A percentile compares a stretch with the other conserved stretches of the same genome.
phyloP scores from a whole-genome alignment of 306 rosid species.

The Astragalus glycyphyllos region DNA sequence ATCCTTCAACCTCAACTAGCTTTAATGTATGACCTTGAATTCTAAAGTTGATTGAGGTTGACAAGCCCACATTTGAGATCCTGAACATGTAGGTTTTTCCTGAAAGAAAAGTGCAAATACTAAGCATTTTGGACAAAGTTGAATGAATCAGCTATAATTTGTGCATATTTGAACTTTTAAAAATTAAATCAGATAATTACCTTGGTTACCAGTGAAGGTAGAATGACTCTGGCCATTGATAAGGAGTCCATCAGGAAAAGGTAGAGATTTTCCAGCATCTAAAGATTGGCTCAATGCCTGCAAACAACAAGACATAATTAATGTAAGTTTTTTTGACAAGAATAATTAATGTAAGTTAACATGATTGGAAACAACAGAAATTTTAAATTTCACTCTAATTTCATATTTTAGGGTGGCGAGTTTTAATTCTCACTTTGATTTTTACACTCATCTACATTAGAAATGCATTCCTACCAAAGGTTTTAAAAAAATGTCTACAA shows the following conservation, averaged over 20 bases:
- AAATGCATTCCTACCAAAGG: not conserved
- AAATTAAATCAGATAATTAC: slow-evolving; percentile 44
- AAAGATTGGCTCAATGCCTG: slow-evolving; percentile 72
- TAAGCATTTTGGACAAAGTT: slow-evolving; percentile 27
- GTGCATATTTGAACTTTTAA: not conserved
- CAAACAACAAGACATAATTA: slow-evolving; percentile 25
- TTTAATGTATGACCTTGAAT: slow-evolving; percentile 83
- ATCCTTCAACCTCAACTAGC: slow-evolving; percentile 92
- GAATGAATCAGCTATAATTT: slow-evolving; percentile 4
- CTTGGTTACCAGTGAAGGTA: slow-evolving; percentile 75
- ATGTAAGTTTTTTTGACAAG: too few relatives aligned
- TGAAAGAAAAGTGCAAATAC: slow-evolving; percentile 47
- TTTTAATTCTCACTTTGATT: not conserved
- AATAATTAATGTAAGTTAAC: slow-evolving; percentile 16
- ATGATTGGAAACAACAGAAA: slow-evolving; percentile 6
- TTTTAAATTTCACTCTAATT: slow-evolving; percentile 13
- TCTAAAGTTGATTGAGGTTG: slow-evolving; percentile 82
- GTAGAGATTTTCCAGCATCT: slow-evolving; percentile 81
- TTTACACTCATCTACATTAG: not conserved
- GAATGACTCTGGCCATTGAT: slow-evolving; percentile 75
- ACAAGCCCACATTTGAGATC: slow-evolving; percentile 89
- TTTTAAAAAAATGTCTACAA: too few relatives aligned
- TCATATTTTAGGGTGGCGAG: not conserved
- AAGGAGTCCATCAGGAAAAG: slow-evolving; percentile 81
- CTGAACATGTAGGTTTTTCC: slow-evolving; percentile 94